phyloP scores from a whole-genome alignment of 2,329 filamentous ascomycete genomes.

The Sporothrix inflata region DNA sequence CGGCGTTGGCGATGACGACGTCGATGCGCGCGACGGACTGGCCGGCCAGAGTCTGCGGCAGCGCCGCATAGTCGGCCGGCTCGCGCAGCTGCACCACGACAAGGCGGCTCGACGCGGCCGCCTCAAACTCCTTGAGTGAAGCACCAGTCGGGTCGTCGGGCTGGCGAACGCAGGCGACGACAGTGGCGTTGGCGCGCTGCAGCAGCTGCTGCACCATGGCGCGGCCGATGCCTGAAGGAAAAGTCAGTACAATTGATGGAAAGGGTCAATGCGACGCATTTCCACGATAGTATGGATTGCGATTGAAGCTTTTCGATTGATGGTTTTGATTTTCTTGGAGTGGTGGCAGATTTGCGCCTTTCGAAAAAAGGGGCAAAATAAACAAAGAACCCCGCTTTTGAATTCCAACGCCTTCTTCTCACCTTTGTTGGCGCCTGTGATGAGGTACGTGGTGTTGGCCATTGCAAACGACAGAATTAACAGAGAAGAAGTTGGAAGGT shows the following conservation, averaged over 20 bases:
- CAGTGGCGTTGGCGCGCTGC: slow-evolving; percentile 36
- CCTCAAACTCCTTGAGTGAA: slow-evolving; percentile 76
- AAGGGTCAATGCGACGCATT: neutral
- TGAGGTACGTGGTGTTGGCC: slow-evolving; percentile 38
- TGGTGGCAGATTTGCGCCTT: neutral
- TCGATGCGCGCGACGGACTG: slow-evolving; percentile 33
- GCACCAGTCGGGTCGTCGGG: slow-evolving; percentile 48
- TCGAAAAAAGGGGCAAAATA: slow-evolving; percentile 16
- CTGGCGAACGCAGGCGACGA: slow-evolving; percentile 38
- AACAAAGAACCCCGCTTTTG: slow-evolving; percentile 10
- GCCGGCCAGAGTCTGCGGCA: slow-evolving; percentile 29
- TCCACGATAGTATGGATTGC: neutral
- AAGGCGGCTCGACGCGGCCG: slow-evolving; percentile 31
- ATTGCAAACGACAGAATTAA: slow-evolving; percentile 28
- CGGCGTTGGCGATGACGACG: slow-evolving; percentile 40
- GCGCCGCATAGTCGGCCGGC: slow-evolving; percentile 27
- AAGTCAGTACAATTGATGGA: neutral
- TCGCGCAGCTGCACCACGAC: slow-evolving; percentile 36
- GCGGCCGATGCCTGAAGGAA: slow-evolving; percentile 31
- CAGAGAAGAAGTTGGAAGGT: no score
- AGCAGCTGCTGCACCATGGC: slow-evolving; percentile 28
- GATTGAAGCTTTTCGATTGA: neutral
- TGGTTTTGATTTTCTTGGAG: neutral
- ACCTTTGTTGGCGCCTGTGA: slow-evolving; percentile 41
- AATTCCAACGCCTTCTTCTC: slow-evolving; percentile 19